These are phyloP conservation scores for Malassezia arunalokei DNA, from an alignment of 1,284 basidiomycete genomes.

Conservation along the genomic window DNA sequence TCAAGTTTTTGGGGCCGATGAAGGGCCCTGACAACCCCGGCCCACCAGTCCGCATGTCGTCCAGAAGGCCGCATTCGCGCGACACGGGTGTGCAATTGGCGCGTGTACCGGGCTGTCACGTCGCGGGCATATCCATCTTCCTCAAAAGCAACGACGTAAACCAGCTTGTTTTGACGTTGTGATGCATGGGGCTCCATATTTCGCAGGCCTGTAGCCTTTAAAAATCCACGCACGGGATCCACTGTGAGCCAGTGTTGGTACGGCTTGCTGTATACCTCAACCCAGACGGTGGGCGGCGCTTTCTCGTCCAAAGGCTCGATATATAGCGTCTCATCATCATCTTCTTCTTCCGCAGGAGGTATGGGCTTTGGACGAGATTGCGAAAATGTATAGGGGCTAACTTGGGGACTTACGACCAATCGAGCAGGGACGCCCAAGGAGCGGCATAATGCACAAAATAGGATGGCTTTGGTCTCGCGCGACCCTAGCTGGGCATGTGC, in stretches of 20 bases:
- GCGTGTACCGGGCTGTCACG: conserved; percentile 56
- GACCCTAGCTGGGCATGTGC: conserved; percentile 67
- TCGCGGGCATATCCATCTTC: conserved; percentile 57
- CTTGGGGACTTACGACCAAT: conserved; percentile 78
- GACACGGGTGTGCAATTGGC: conserved; percentile 69
- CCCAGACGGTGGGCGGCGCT: conserved; percentile 85
- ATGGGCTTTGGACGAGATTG: background rate
- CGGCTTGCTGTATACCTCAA: conserved; percentile 84
- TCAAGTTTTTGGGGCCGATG: conserved; percentile 51
- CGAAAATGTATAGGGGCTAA: conserved; percentile 51
- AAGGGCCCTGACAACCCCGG: conserved; percentile 27
- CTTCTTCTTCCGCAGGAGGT: background rate
- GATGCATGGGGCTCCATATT: conserved; percentile 63
- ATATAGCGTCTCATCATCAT: conserved; percentile 16
- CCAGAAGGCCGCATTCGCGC: conserved; percentile 63
- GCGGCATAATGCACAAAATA: conserved; percentile 81
- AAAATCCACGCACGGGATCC: conserved; percentile 62
- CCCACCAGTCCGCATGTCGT: conserved; percentile 62
- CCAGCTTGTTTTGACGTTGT: conserved; percentile 65
- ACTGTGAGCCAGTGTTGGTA: conserved; percentile 86
- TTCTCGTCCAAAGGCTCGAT: conserved; percentile 43
- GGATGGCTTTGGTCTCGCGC: conserved; percentile 73
- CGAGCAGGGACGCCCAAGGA: conserved; percentile 75
- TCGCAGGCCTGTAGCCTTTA: conserved; percentile 30
- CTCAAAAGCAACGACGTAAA: conserved; percentile 87